Percentiles rank a stretch among this genome's conserved stretches.
These are phyloP conservation scores for Phytophthora vignae DNA, from an alignment of 352 stramenopile genomes.

Conservation along the genomic window DNA sequence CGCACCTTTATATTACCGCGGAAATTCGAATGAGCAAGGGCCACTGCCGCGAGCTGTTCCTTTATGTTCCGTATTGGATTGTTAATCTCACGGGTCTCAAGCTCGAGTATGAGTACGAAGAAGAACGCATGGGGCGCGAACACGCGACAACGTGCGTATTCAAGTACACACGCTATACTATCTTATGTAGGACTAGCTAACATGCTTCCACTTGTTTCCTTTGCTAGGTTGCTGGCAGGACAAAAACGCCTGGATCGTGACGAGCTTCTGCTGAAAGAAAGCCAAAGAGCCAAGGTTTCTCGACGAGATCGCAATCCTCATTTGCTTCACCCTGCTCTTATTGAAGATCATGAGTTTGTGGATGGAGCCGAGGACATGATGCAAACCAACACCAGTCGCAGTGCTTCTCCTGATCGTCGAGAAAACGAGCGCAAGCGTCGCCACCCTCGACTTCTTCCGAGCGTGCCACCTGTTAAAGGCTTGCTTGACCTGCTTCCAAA, in stretches of 20 bases:
- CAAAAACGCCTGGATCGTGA: slow-evolving; percentile 84
- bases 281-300: slow-evolving; percentile 41
- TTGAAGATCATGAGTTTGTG: slow-evolving; percentile 28
- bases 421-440: slow-evolving; percentile 62
- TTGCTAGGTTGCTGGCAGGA: slow-evolving; percentile 63
- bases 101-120: slow-evolving; percentile 86
- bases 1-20: slow-evolving; percentile 73
- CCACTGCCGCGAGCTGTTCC: slow-evolving; percentile 70
- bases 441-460: slow-evolving; percentile 79
- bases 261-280: slow-evolving; percentile 80
- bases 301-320: slow-evolving; percentile 65
- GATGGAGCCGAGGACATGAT: slow-evolving; percentile 9
- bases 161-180: not conserved
- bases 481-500: slow-evolving; percentile 86
- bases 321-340: slow-evolving; percentile 48
- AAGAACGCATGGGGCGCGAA: slow-evolving; percentile 73
- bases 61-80: slow-evolving; percentile 92
- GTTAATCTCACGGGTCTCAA: slow-evolving; percentile 87
- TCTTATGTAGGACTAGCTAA: slow-evolving; percentile 12
- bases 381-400: slow-evolving; percentile 7
- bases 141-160: slow-evolving; percentile 67
- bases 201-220: slow-evolving; percentile 5
- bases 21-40: slow-evolving; percentile 66
- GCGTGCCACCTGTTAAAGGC: slow-evolving; percentile 82
- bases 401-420: slow-evolving; percentile 19